Conservation (phyloP, 2,329 filamentous ascomycete genomes). For the Helotiales sp. region DNA sequence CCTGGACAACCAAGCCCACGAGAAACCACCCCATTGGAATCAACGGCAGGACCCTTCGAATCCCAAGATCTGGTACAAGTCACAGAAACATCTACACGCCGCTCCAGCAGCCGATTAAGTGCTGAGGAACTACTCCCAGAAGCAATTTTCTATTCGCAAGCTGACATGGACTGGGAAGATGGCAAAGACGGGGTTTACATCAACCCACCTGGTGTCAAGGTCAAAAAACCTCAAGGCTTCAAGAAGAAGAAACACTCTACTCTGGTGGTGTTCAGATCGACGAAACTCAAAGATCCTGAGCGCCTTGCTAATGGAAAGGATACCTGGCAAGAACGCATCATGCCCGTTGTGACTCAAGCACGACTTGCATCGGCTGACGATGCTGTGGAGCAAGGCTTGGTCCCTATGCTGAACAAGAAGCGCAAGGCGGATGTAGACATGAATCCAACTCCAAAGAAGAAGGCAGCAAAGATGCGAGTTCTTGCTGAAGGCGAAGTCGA, state of each 20-base stretch:
- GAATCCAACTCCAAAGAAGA: neutral
- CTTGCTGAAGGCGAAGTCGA: neutral
- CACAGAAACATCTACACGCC: neutral
- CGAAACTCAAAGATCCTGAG: conserved; percentile 23
- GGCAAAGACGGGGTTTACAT: conserved; percentile 32
- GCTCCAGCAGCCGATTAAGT: neutral
- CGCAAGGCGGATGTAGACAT: neutral
- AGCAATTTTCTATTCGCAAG: conserved; percentile 12
- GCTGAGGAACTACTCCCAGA: neutral
- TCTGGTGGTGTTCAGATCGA: conserved; percentile 30
- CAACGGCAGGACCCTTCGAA: too few relatives aligned
- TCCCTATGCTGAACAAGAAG: conserved; percentile 1
- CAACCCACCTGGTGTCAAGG: conserved; percentile 19
- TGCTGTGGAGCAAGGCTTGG: neutral
- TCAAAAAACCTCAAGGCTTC: neutral
- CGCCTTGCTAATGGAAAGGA: conserved; percentile 17
- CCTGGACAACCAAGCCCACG: neutral
- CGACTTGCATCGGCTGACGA: conserved; percentile 12
- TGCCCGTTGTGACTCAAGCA: conserved; percentile 6
- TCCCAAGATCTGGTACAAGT: neutral
- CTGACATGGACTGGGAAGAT: conserved; percentile 29
- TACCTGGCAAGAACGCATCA: conserved; percentile 22
- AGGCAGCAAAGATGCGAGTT: neutral
- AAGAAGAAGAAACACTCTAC: conserved; percentile 14
- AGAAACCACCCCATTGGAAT: neutral